Conservation (phyloP, 2,329 filamentous ascomycete species). For the Colletotrichum sp. region DNA sequence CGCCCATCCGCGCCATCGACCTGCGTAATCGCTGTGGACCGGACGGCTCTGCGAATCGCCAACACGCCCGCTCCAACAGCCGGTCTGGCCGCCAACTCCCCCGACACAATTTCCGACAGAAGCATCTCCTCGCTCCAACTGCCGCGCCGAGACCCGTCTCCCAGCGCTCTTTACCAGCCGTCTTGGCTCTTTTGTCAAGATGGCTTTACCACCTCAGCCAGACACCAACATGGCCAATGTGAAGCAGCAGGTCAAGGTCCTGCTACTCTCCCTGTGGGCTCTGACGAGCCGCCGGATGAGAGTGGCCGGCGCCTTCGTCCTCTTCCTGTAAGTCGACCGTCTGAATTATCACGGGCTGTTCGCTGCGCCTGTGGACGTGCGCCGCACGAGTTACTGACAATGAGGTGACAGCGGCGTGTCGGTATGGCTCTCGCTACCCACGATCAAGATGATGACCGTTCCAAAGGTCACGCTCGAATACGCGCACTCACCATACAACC, state of each 20-base stretch:
- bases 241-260: constrained; percentile 24
- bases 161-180: not conserved
- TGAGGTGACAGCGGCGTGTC: constrained; percentile 13
- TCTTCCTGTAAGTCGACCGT: constrained; percentile 33
- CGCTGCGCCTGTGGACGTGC: not conserved
- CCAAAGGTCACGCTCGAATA: constrained; percentile 38
- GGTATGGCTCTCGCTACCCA: constrained; percentile 25
- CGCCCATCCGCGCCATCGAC: not conserved
- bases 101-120: not conserved
- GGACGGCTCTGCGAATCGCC: not conserved
- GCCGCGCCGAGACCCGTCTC: not conserved
- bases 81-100: not conserved
- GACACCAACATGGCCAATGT: constrained; percentile 25
- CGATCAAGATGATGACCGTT: constrained; percentile 25
- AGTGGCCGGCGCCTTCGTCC: constrained; percentile 28
- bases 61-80: not conserved
- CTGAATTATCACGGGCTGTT: not conserved
- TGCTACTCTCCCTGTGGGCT: constrained; percentile 32
- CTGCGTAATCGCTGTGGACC: constrained; percentile 7
- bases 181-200: not conserved
- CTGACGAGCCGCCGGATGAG: constrained; percentile 38
- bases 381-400: not conserved
- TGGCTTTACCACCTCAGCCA: constrained; percentile 2
- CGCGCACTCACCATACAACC: constrained; percentile 44
- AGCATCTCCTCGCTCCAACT: not conserved